phyloP scores from a whole-genome alignment of 768 basidiomycete genomes.

The Pleurotus djamor region DNA sequence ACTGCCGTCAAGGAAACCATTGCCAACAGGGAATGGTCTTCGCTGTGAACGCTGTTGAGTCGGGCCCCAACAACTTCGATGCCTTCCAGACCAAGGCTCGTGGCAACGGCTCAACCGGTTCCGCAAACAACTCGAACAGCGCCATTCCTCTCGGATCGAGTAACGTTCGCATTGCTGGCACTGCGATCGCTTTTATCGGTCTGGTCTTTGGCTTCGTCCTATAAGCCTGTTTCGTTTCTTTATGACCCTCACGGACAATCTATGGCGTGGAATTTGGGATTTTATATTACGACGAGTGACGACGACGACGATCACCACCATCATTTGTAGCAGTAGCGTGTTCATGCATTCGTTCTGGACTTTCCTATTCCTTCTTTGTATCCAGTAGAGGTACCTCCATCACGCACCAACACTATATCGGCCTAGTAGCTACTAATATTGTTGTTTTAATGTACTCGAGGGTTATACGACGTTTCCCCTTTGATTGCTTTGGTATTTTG shows the following conservation, averaged over 20 bases:
- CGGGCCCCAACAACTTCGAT: conserved; percentile 47
- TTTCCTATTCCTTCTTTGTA: not conserved
- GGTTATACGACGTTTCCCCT: too few species aligned
- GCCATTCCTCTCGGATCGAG: conserved; percentile 1
- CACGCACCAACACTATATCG: not conserved
- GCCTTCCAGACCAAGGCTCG: conserved; percentile 50
- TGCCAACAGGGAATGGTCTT: conserved; percentile 64
- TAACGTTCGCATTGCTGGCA: conserved; percentile 1
- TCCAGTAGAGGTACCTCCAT: not conserved
- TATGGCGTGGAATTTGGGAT: not conserved
- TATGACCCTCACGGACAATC: not conserved
- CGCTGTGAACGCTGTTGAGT: conserved; percentile 49
- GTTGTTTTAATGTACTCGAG: not conserved
- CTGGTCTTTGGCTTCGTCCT: not conserved
- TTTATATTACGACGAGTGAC: not conserved
- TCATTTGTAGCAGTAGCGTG: conserved; percentile 5
- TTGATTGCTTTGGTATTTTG: too few species aligned
- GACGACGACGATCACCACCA: not conserved
- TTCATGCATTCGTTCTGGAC: conserved; percentile 6
- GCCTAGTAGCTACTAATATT: not conserved
- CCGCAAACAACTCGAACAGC: not conserved
- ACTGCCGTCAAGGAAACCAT: conserved; percentile 48
- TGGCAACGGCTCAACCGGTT: conserved; percentile 35
- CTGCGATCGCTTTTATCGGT: not conserved
- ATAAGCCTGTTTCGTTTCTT: not conserved